These are phyloP conservation scores for Calonectria fujianensis DNA, from an alignment of 2,329 filamentous ascomycete species.

Conservation along the genomic window DNA sequence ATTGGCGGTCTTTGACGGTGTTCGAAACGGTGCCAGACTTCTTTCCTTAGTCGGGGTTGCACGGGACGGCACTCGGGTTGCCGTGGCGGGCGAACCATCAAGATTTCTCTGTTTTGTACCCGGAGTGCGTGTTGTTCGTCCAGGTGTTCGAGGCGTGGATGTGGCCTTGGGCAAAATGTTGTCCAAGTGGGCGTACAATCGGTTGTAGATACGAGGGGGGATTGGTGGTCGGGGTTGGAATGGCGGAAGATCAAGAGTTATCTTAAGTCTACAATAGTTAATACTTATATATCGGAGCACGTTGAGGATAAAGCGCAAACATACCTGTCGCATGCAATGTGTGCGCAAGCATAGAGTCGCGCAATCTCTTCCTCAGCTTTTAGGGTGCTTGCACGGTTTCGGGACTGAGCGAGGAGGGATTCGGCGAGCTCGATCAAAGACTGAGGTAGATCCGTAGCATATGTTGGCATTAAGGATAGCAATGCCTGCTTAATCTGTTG, in stretches of 20 bases:
- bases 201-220: slow-evolving; percentile 87
- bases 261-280: slow-evolving; percentile 77
- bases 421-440: slow-evolving; percentile 82
- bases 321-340: slow-evolving; percentile 92
- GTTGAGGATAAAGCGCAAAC: background rate
- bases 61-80: slow-evolving; percentile 61
- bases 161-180: slow-evolving; percentile 75
- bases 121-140: slow-evolving; percentile 57
- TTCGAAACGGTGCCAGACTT: slow-evolving; percentile 66
- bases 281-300: too few relatives aligned
- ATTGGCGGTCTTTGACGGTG: slow-evolving; percentile 53
- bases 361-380: slow-evolving; percentile 92
- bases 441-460: slow-evolving; percentile 79
- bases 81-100: slow-evolving; percentile 53
- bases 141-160: slow-evolving; percentile 56
- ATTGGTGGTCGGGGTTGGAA: slow-evolving; percentile 86
- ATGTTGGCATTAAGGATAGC: slow-evolving; percentile 83
- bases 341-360: slow-evolving; percentile 88
- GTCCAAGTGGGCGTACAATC: slow-evolving; percentile 87
- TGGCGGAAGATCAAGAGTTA: slow-evolving; percentile 83
- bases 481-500: slow-evolving; percentile 82
- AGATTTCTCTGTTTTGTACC: slow-evolving; percentile 57
- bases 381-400: slow-evolving; percentile 83
- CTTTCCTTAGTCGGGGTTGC: slow-evolving; percentile 69
- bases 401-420: slow-evolving; percentile 87